Evolutionary conservation across 352 stramenopile species (phyloP).

Genomic region (Pythium dissimile): DNA sequence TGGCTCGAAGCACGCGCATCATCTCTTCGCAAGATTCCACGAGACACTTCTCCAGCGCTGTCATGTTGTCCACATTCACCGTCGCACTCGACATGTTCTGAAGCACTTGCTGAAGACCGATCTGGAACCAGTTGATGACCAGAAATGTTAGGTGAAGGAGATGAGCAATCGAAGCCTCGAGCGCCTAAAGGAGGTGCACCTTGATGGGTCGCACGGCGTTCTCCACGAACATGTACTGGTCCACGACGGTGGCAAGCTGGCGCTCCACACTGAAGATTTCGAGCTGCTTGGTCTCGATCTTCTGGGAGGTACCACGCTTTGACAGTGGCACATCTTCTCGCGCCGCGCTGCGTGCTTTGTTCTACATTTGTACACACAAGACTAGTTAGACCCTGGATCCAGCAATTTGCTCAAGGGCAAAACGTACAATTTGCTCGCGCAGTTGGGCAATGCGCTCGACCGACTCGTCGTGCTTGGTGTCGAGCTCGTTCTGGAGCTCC

Average conservation of each 20-base stretch:
- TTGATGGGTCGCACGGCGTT: conserved; percentile 75
- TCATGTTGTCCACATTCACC: conserved; percentile 66
- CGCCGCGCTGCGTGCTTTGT: conserved; percentile 37
- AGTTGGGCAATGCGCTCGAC: conserved; percentile 48
- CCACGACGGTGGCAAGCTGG: conserved; percentile 58
- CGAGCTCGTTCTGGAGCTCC: conserved; percentile 63
- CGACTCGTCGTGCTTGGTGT: conserved; percentile 58
- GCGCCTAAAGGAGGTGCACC: conserved; percentile 18
- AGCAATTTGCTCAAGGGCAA: neutral
- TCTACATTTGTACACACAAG: too few relatives aligned
- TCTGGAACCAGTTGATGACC: conserved; percentile 30
- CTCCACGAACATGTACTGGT: conserved; percentile 84
- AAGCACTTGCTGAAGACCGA: conserved; percentile 76
- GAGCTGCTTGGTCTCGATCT: conserved; percentile 65
- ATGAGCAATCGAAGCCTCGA: neutral
- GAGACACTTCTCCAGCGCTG: conserved; percentile 51
- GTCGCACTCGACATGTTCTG: conserved; percentile 71
- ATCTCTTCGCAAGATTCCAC: conserved; percentile 68
- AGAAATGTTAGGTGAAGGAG: too few relatives aligned
- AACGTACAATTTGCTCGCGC: conserved; percentile 58
- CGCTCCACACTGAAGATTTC: conserved; percentile 62
- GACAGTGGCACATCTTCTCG: conserved; percentile 55
- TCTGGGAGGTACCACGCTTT: conserved; percentile 59
- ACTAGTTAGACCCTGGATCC: too few relatives aligned
- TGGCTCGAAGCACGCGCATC: conserved; percentile 62